Base-by-base conservation (phyloP, 2,329 filamentous ascomycete genomes). In the Westerdykella sp. region DNA sequence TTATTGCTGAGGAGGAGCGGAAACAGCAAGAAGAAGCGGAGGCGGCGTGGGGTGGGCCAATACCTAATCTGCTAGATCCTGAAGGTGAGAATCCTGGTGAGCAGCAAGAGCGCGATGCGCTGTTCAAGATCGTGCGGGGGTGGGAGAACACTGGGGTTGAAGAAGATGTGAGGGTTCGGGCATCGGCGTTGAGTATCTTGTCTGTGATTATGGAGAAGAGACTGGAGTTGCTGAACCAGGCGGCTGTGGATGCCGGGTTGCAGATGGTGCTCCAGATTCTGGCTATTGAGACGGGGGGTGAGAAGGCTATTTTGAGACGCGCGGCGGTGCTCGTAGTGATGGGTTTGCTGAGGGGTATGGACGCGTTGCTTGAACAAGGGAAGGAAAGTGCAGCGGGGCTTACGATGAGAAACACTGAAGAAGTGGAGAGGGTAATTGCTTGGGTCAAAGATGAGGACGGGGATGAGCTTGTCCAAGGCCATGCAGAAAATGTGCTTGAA, bases 151-250 rank as follows among this genome's bases (percentile, higher is more conserved):
- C 79, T 43, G 83, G 81, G 0, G 46, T 64, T 1, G 74, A 75
- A 45, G 84, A 88, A 60, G 84, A 88, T 56, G 70, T 87, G 11
- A 75, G 85, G 4, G 76, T 89, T 51, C 78, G 85, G 1, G 70
- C 83, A 12, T 87, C 84, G 16, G 81, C 84, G 4, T 62, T 89
- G 6, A 84, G 82, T 4, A 75, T 88, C 37, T 70, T 88, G 35
- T 76, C 77, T 1, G 67, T 68, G 1, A 73, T 73, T 0, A 63
- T 87, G 21, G 82, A 87, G 21, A 76, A 78, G 1, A 48, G 56
- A 16, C 60, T 78, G 0, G 60, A 67, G 6, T 54, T 80, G 13
- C 37, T 68, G 21, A 71, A 79, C 11, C 57, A 65, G 34, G 38
- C 37, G 6, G 51, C 43, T 7, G 45, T 66, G 12, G 60, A 63